These are phyloP conservation scores for Plectosphaerella plurivora DNA, from an alignment of 2,329 filamentous ascomycete genomes.

Conservation along the genomic window DNA sequence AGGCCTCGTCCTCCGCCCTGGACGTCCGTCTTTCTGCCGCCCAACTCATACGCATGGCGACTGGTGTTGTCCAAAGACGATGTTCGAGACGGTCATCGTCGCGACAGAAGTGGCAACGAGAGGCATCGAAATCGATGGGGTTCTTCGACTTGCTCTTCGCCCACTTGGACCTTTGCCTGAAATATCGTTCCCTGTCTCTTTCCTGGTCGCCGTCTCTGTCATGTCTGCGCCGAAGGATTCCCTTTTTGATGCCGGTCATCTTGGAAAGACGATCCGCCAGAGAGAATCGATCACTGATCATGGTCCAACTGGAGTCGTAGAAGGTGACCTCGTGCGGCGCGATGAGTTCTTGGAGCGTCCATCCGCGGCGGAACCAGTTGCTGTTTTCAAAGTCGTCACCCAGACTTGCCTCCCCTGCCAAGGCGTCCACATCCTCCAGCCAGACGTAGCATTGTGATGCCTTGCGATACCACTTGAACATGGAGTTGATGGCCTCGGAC, in stretches of 20 bases:
- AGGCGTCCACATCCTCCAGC: slow-evolving; percentile 10
- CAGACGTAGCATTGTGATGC: slow-evolving; percentile 14
- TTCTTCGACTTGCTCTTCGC: no score
- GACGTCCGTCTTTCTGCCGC: neutral
- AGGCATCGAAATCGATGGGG: no score
- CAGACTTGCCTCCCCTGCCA: neutral
- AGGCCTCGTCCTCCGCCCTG: slow-evolving; percentile 3
- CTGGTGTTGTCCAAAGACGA: neutral
- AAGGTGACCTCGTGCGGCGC: slow-evolving; percentile 4
- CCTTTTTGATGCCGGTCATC: neutral
- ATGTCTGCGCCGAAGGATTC: neutral
- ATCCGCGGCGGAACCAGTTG: slow-evolving; percentile 14
- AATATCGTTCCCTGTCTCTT: neutral
- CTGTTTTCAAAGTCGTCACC: slow-evolving; percentile 1
- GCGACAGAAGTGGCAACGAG: neutral
- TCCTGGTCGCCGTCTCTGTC: neutral
- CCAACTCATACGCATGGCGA: slow-evolving; percentile 1
- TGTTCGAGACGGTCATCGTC: neutral
- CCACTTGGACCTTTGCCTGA: no score
- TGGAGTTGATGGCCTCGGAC: slow-evolving; percentile 14
- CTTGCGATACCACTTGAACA: slow-evolving; percentile 16
- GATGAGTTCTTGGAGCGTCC: slow-evolving; percentile 14
- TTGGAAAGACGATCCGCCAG: neutral
- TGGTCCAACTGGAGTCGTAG: slow-evolving; percentile 3
- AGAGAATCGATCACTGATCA: slow-evolving; percentile 8